These are phyloP conservation scores for Suillus brevipes DNA, from an alignment of 768 basidiomycete genomes.

Conservation along the genomic window DNA sequence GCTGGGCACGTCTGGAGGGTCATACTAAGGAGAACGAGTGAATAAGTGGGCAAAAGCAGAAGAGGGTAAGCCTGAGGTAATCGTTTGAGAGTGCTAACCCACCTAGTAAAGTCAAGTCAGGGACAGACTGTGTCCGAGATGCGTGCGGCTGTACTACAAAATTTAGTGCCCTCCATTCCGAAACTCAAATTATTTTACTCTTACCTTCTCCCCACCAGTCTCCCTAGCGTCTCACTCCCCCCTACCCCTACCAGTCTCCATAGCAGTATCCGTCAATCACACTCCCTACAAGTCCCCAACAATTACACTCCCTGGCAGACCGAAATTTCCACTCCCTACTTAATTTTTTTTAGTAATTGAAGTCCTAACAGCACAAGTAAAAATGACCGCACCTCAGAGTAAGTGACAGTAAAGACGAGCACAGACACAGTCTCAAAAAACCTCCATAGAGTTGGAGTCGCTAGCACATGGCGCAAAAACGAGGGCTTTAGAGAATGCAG, in stretches of 20 bases:
- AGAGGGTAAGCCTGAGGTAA: conserved; percentile 2
- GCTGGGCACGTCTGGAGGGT: neutral
- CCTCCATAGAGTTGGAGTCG: neutral
- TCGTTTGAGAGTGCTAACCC: neutral
- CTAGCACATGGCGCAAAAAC: neutral
- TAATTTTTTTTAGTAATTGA: neutral
- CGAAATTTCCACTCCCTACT: neutral
- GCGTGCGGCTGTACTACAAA: neutral
- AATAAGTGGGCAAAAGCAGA: neutral
- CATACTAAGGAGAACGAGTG: neutral
- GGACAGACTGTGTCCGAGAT: neutral
- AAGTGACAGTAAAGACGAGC: neutral
- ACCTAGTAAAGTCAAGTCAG: neutral
- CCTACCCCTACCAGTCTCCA: no score
- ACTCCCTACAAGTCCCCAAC: neutral
- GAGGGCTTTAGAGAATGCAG: neutral
- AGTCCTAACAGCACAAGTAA: neutral
- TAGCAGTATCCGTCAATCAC: no score
- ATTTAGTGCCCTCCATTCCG: neutral
- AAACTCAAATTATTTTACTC: conserved; percentile 2
- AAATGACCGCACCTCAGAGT: neutral
- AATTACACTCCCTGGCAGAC: neutral
- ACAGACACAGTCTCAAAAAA: neutral
- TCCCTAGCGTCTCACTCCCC: no score
- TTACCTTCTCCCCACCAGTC: no score